Percentiles rank a stretch among this genome's conserved stretches.
These are phyloP conservation scores for Cercospora sp. DNA, from an alignment of 2,329 filamentous ascomycete genomes.

Conservation along the genomic window DNA sequence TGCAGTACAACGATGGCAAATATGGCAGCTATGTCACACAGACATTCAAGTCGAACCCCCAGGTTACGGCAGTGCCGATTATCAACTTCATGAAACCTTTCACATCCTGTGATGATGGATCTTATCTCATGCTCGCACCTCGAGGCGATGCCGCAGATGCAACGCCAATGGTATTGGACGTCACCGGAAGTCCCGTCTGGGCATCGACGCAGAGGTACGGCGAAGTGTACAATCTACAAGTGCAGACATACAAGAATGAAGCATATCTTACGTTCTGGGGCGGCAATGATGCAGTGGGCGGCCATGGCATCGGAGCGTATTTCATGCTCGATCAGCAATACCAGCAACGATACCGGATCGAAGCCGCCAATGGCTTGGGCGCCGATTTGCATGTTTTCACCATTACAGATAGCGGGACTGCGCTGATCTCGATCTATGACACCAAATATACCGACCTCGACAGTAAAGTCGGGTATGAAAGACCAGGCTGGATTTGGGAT, in stretches of 20 bases:
- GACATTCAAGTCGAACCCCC: constrained; percentile 37
- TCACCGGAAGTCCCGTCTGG: constrained; percentile 21
- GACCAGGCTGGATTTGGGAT: constrained; percentile 38
- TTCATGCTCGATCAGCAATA: constrained; percentile 44
- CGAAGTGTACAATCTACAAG: constrained; percentile 49
- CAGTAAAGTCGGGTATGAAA: constrained; percentile 32
- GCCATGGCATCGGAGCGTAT: constrained; percentile 50
- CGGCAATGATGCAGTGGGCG: constrained; percentile 49
- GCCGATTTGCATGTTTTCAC: constrained; percentile 46
- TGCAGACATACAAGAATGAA: constrained; percentile 48
- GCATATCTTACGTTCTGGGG: constrained; percentile 53
- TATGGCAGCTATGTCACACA: constrained; percentile 42
- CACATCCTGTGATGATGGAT: constrained; percentile 36
- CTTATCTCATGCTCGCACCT: constrained; percentile 33
- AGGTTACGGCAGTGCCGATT: constrained; percentile 36
- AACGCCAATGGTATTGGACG: constrained; percentile 26
- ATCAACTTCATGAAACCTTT: constrained; percentile 37
- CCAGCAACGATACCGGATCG: constrained; percentile 40
- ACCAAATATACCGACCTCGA: constrained; percentile 24
- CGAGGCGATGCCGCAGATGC: constrained; percentile 24
- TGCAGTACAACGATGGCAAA: constrained; percentile 38
- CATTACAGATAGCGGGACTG: constrained; percentile 44
- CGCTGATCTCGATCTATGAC: constrained; percentile 46
- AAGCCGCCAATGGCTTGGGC: constrained; percentile 40
- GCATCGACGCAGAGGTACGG: constrained; percentile 31